Evolutionary conservation across 345 rosid genomes (phyloP).

Genomic region (Aethionema arabicum): DNA sequence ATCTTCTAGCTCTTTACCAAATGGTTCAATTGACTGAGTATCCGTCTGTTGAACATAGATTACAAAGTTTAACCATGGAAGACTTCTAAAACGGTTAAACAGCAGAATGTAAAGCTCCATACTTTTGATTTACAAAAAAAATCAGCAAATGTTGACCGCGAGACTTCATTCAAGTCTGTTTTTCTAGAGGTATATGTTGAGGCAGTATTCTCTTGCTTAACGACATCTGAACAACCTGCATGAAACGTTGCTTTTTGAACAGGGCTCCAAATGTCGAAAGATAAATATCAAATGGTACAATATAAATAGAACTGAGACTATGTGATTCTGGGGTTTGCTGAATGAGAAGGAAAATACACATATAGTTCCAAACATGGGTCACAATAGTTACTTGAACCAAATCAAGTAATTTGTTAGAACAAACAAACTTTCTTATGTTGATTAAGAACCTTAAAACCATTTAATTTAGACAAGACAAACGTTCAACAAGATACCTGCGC

Average conservation of each 20-base stretch:
- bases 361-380: not conserved
- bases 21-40: slow-evolving; percentile 36
- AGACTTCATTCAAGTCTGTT: slow-evolving; percentile 36
- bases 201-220: slow-evolving; percentile 31
- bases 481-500: slow-evolving; percentile 30
- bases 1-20: slow-evolving; percentile 43
- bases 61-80: slow-evolving; percentile 14
- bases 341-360: not conserved
- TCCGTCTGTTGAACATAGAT: slow-evolving; percentile 46
- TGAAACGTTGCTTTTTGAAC: not conserved
- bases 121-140: slow-evolving; percentile 52
- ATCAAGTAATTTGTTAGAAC: not conserved
- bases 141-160: slow-evolving; percentile 47
- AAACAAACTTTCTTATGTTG: slow-evolving; percentile 12
- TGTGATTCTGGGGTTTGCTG: slow-evolving; percentile 4
- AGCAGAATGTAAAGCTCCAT: slow-evolving; percentile 32
- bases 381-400: slow-evolving; percentile 10
- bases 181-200: slow-evolving; percentile 32
- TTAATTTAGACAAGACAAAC: not conserved
- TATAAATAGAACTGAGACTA: not conserved
- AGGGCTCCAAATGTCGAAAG: not conserved
- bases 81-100: slow-evolving; percentile 14
- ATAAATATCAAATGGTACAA: not conserved
- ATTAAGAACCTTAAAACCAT: not conserved
- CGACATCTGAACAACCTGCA: slow-evolving; percentile 46